Conservation (phyloP, 371 early-diverging fungal species). For the Apophysomyces variabilis region DNA sequence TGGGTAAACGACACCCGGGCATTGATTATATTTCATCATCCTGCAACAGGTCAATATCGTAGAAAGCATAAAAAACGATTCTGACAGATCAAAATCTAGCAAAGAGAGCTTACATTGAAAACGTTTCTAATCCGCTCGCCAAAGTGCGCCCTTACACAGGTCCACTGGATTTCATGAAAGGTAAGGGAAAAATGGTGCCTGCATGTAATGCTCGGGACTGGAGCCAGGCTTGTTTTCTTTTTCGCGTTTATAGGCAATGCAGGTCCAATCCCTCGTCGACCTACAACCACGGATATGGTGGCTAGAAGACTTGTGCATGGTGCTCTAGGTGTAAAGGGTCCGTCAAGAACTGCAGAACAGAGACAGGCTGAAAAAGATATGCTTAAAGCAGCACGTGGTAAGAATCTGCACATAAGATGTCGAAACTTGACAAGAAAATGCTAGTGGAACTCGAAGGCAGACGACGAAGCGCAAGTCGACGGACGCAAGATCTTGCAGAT, state of each 20-base stretch:
- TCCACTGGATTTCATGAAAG: conserved; percentile 23
- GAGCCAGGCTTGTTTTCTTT: not conserved
- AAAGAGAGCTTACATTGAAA: conserved; percentile 36
- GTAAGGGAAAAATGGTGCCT: conserved; percentile 13
- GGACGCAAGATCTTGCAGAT: conserved; percentile 26
- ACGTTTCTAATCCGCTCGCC: conserved; percentile 33
- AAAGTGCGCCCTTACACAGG: conserved; percentile 36
- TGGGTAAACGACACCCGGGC: conserved; percentile 77
- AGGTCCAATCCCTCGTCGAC: conserved; percentile 32
- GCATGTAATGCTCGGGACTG: not conserved
- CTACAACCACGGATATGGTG: conserved; percentile 56
- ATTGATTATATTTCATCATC: conserved; percentile 69
- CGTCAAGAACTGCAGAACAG: conserved; percentile 47
- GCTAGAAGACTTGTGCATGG: conserved; percentile 56
- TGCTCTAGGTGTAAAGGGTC: conserved; percentile 52
- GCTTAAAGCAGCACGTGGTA: conserved; percentile 36
- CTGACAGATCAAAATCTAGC: conserved; percentile 13
- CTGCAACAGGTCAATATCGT: conserved; percentile 62
- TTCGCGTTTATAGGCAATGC: not conserved
- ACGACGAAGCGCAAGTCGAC: conserved; percentile 16
- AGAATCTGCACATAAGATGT: not conserved
- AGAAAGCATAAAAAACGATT: not conserved
- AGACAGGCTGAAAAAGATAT: conserved; percentile 33
- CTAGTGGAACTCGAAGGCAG: conserved; percentile 29
- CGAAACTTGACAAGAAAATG: not conserved